Percentiles rank a stretch among this genome's conserved stretches.
These are phyloP conservation scores for Periconia macrospinosa DNA, from an alignment of 2,329 filamentous ascomycete genomes.

Conservation along the genomic window DNA sequence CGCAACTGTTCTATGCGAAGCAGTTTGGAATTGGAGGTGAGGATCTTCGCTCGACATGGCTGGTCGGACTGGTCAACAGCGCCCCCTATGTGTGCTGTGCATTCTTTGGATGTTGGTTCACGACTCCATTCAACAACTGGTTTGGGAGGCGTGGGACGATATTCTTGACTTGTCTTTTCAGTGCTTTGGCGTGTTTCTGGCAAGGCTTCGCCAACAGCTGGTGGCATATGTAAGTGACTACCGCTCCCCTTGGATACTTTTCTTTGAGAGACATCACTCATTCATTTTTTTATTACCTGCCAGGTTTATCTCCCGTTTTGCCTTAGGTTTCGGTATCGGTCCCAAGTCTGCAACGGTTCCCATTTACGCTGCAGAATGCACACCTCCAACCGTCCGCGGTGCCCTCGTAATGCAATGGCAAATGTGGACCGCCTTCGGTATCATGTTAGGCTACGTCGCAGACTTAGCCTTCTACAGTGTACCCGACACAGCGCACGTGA, in stretches of 20 bases:
- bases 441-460: constrained; percentile 28
- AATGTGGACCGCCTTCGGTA: constrained; percentile 52
- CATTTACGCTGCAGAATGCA: constrained; percentile 75
- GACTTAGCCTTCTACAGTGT: constrained; percentile 28
- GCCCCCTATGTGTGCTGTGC: constrained; percentile 69
- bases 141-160: constrained; percentile 76
- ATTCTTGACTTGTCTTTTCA: constrained; percentile 74
- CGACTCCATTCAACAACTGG: constrained; percentile 69
- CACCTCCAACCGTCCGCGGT: constrained; percentile 69
- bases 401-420: constrained; percentile 85
- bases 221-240: constrained; percentile 7
- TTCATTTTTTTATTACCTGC: neutral
- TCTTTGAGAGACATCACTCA: neutral
- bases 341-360: constrained; percentile 75
- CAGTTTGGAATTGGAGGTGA: constrained; percentile 61
- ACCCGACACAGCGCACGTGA: constrained; percentile 18
- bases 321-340: constrained; percentile 77
- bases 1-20: constrained; percentile 63
- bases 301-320: constrained; percentile 69
- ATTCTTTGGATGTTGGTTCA: constrained; percentile 72
- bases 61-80: constrained; percentile 64
- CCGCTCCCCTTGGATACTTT: neutral
- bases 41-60: constrained; percentile 57
- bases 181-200: constrained; percentile 60
- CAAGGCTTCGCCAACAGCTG: constrained; percentile 62